Evolutionary conservation across 2,329 filamentous ascomycete species (phyloP), one percentile per base, ranked within the genome.

Genomic region (Alternaria brassicae): DNA sequence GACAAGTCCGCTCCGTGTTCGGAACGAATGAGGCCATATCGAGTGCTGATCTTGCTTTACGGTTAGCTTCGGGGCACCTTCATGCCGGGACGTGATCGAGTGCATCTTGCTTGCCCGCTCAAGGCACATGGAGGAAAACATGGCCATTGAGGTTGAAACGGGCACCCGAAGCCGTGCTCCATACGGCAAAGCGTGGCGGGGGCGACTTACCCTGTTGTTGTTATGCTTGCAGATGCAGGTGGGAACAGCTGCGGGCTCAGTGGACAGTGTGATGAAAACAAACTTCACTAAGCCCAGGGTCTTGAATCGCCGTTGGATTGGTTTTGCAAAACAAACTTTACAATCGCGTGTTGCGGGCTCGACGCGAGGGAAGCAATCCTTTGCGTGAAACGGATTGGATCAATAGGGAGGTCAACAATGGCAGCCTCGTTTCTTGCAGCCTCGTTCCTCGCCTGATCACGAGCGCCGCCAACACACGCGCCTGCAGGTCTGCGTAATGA

Each of bases 241-340:
- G 58, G 60, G 53, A 54, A 57, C 54, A 30, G 41, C 44, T 23
- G 50, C 49, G 53, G 55, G 60, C 53, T 56, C 25, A 41, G 37
- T 56, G 34, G 47, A 19, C 27, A 48, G 48, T 60, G 58, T 66
- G 65, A 66, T 49, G 17, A 48, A 56, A 66, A 63, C 60, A 63
- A 56, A 55, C 52, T 63, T 62, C 42, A 34, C 45, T 15, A 12
- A 4, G 25, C 39, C 45, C 44, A 59, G 56, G 56, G 52, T 59
- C 39, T 25, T 59, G 56, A 59, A 17, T 59, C 56, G 53, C 40
- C 37, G 25, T n/a, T 50, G 39, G 10, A 30, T 58, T 49, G 60
- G 34, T 44, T 32, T 12, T 45, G 30, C 42, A 58, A 55, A 58
- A 58, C 56, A 59, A 59, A 59, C 37, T 51, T 59, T 59, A 30